phyloP scores from a whole-genome alignment of 2,329 filamentous ascomycete genomes.

The Endothia cerciana region DNA sequence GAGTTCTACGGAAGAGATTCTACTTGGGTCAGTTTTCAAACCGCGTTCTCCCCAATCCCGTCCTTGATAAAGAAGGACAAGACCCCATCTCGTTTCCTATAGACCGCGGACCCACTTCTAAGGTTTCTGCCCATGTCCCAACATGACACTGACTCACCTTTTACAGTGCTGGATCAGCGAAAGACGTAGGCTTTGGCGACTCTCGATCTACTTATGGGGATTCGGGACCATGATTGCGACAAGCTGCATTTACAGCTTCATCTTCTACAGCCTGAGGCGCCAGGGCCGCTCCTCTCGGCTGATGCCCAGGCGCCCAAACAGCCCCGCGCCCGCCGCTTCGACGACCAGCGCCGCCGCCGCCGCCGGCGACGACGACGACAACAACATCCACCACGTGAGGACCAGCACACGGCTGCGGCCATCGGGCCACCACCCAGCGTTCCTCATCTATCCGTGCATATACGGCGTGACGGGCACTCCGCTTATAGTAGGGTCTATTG shows the following conservation, averaged over 20 bases:
- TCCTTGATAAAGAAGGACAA: too few relatives aligned
- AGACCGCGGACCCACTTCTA: too few relatives aligned
- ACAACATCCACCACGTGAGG: conserved; percentile 22
- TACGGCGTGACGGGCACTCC: conserved; percentile 72
- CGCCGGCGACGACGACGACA: background rate
- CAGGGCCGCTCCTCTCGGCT: conserved; percentile 32
- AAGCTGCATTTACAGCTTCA: conserved; percentile 44
- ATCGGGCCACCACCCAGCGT: conserved; percentile 51
- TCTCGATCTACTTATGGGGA: conserved; percentile 68
- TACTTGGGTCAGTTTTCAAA: conserved; percentile 18
- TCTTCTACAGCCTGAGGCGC: conserved; percentile 45
- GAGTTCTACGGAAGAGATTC: conserved; percentile 19
- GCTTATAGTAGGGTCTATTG: conserved; percentile 58
- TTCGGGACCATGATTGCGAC: conserved; percentile 48
- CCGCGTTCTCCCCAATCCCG: background rate
- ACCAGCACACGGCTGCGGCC: conserved; percentile 35
- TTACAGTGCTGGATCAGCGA: conserved; percentile 60
- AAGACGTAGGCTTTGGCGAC: conserved; percentile 56
- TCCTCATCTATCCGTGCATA: conserved; percentile 70
- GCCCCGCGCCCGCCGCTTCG: background rate
- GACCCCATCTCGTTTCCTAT: background rate
- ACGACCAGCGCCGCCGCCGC: background rate
- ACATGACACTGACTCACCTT: conserved; percentile 5
- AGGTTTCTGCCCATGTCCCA: background rate
- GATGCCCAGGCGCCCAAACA: conserved; percentile 30